Conservation (phyloP, 768 basidiomycete species). For the Amanita fuliginea region DNA sequence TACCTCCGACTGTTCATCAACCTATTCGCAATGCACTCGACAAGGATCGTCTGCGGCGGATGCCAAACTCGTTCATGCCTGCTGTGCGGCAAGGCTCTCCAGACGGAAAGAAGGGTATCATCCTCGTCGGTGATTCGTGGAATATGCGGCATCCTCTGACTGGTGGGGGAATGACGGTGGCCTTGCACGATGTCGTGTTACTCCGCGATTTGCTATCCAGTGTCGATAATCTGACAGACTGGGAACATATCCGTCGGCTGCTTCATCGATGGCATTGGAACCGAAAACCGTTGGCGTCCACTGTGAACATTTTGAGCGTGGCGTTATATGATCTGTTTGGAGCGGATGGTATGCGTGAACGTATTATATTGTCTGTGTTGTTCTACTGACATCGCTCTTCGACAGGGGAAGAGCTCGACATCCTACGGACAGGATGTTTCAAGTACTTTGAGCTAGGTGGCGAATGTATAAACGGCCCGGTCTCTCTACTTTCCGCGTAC, state of each 20-base stretch:
- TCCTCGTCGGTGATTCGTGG: constrained; percentile 93
- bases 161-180: constrained; percentile 97
- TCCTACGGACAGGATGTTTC: constrained; percentile 82
- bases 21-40: constrained; percentile 61
- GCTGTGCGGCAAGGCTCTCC: constrained; percentile 52
- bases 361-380: neutral
- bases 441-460: constrained; percentile 96
- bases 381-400: neutral
- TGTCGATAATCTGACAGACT: constrained; percentile 33
- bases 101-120: constrained; percentile 50
- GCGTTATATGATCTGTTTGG: constrained; percentile 93
- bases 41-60: constrained; percentile 72
- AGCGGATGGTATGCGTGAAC: constrained; percentile 50
- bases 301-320: constrained; percentile 87
- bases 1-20: constrained; percentile 61
- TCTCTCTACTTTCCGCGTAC: constrained; percentile 82
- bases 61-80: constrained; percentile 95
- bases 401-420: constrained; percentile 47
- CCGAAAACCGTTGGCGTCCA: constrained; percentile 73
- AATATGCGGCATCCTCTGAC: constrained; percentile 99
- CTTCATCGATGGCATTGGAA: constrained; percentile 78
- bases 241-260: constrained; percentile 35
- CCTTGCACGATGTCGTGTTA: constrained; percentile 74
- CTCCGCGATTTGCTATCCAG: constrained; percentile 50
- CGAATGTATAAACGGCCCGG: constrained; percentile 78